phyloP scores from a whole-genome alignment of 2,329 filamentous ascomycete genomes.

The Paramyrothecium sp. region DNA sequence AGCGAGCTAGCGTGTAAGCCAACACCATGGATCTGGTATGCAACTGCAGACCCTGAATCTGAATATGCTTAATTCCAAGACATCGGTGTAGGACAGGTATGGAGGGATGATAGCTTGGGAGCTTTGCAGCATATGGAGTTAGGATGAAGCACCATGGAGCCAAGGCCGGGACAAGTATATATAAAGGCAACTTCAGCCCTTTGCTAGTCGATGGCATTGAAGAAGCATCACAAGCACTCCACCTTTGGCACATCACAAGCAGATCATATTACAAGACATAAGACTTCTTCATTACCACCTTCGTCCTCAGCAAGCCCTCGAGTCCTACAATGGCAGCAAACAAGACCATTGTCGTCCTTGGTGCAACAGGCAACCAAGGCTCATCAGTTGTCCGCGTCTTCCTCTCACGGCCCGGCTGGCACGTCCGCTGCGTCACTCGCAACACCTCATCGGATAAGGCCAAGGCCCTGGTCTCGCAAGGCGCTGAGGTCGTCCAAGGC shows the following conservation, averaged over 20 bases:
- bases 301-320: background rate
- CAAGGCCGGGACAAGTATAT: too few species aligned
- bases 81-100: too few species aligned
- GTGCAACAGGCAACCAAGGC: conserved; percentile 47
- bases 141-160: too few species aligned
- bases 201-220: background rate
- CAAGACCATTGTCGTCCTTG: conserved; percentile 39
- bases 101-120: too few species aligned
- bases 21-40: background rate
- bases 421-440: conserved; percentile 45
- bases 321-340: background rate
- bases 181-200: too few species aligned
- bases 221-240: background rate
- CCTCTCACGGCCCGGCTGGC: conserved; percentile 31
- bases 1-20: background rate
- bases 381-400: conserved; percentile 45
- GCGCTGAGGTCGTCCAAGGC: conserved; percentile 41
- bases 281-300: background rate
- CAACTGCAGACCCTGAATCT: too few species aligned
- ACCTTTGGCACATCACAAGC: background rate
- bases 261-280: too few species aligned
- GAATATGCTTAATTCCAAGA: too few species aligned
- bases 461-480: conserved; percentile 32
- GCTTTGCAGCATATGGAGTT: too few species aligned
- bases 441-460: conserved; percentile 36